Evolutionary conservation across 345 rosid genomes (phyloP), one percentile per base, ranked within the genome.

Genomic region (Boechera divaricarpa): DNA sequence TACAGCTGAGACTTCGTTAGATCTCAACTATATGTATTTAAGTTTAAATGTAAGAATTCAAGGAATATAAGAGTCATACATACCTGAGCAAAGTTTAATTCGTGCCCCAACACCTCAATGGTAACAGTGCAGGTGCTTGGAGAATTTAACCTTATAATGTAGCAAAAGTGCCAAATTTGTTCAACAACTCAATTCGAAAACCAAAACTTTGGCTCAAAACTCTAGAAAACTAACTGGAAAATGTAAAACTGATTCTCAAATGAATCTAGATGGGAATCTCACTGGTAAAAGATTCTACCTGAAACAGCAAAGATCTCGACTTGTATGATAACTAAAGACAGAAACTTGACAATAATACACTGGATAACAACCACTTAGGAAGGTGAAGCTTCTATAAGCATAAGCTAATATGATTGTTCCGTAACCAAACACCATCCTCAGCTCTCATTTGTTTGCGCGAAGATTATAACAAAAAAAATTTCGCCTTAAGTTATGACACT

Each of bases 21-120:
- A 72, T 47, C 45, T 32, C 33, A 72, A 15, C 15, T 28, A 18
- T 9, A 24, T 3, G 10, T 11, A 36, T 21, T 33, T 44, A 41
- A 49, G 38, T 9, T 47, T 18, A 2, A 60, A 72, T 11, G 47
- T 18, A 9, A 44, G 72, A 35, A 47, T 8, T 29, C 49, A 62
- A 56, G 41, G 48, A 69, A 67, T 10, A 57, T 56, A 48, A 63
- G 75, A 71, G 49, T 44, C n/a, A 42, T 10, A n/a, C 15, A 62
- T 38, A 86, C 98, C 93, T 94, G 97, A 72, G 90, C 83, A 74
- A 94, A 91, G 15, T 88, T 91, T 33, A 94, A 79, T 59, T 88
- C 83, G 76, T 94, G 89, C 35, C 97, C 91, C 79, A 91, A 55
- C 52, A 87, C 85, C 80, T 94, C 98, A 70, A 94, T 70, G 60